A percentile compares a stretch with the other conserved stretches of the same genome.
Evolutionary conservation across 2,329 filamentous ascomycete genomes (phyloP).

Genomic region (Fusarium mexicanum): DNA sequence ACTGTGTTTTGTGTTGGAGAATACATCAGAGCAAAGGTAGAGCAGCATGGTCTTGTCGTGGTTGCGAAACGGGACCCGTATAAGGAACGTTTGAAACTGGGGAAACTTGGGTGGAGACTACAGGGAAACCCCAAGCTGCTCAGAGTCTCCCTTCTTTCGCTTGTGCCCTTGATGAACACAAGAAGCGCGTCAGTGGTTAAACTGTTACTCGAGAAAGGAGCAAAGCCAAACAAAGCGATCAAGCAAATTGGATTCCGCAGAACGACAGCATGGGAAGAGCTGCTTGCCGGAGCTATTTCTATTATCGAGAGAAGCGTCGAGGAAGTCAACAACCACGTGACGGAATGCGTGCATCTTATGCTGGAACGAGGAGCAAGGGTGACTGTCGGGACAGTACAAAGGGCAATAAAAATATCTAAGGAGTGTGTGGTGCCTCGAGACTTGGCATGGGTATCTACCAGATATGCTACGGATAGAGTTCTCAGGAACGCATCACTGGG

Average conservation of each 20-base stretch:
- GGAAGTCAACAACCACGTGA: neutral
- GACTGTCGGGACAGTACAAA: neutral
- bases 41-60: neutral
- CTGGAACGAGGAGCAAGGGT: neutral
- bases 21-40: neutral
- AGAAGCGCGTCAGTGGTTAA: neutral
- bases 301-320: rapidly evolving
- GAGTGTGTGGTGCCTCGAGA: neutral
- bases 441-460: rapidly evolving
- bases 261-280: neutral
- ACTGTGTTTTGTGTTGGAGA: neutral
- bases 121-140: neutral
- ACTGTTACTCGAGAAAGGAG: neutral
- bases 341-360: constrained; percentile 2
- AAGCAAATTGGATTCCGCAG: rapidly evolving
- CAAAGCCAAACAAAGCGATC: neutral
- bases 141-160: neutral
- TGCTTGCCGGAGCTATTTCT: neutral
- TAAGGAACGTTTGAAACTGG: neutral
- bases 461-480: rapidly evolving
- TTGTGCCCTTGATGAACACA: rapidly evolving
- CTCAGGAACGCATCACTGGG: neutral
- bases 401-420: neutral
- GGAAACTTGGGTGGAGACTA: neutral
- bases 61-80: neutral